Conservation (phyloP, 805 yeast genomes). For the Wickerhamiella azymoides region DNA sequence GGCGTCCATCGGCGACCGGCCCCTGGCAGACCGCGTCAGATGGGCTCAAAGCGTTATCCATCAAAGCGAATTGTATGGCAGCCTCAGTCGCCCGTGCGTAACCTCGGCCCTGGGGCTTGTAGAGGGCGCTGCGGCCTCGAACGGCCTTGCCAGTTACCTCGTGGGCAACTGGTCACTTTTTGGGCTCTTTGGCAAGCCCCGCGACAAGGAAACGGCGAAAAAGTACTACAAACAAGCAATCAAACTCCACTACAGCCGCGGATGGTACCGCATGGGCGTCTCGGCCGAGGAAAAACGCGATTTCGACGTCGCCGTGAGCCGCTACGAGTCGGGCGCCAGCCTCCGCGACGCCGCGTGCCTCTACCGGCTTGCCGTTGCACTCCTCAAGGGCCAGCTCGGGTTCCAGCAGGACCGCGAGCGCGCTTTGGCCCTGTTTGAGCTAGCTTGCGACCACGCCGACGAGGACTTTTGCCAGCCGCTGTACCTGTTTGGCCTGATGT, state of each 20-base stretch:
- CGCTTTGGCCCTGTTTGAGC: conserved; percentile 20
- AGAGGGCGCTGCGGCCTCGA: conserved; percentile 12
- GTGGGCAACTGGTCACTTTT: conserved; percentile 21
- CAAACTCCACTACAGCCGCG: conserved; percentile 23
- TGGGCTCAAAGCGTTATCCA: conserved; percentile 25
- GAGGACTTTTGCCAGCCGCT: conserved; percentile 29
- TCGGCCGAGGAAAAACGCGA: conserved; percentile 25
- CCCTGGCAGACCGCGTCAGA: conserved; percentile 4
- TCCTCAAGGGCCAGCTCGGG: conserved; percentile 23
- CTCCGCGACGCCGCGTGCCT: conserved; percentile 27
- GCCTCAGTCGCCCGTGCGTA: conserved; percentile 16
- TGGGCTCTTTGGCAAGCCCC: conserved; percentile 20
- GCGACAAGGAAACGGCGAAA: conserved; percentile 16
- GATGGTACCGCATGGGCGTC: conserved; percentile 27
- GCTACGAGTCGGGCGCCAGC: conserved; percentile 26
- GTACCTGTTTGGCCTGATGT: conserved; percentile 26
- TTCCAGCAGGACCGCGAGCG: conserved; percentile 16
- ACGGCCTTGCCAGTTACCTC: conserved; percentile 20
- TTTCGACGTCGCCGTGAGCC: conserved; percentile 20
- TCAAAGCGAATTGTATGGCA: conserved; percentile 22
- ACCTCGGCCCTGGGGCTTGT: conserved; percentile 19
- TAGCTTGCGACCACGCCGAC: conserved; percentile 23
- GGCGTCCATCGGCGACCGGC: conserved; percentile 8
- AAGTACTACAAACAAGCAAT: conserved; percentile 23
- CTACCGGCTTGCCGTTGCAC: conserved; percentile 27